Percentiles rank a stretch among this genome's conserved stretches.
These are phyloP conservation scores for Psilocybe subaeruginosa DNA, from an alignment of 768 basidiomycete genomes.

Conservation along the genomic window DNA sequence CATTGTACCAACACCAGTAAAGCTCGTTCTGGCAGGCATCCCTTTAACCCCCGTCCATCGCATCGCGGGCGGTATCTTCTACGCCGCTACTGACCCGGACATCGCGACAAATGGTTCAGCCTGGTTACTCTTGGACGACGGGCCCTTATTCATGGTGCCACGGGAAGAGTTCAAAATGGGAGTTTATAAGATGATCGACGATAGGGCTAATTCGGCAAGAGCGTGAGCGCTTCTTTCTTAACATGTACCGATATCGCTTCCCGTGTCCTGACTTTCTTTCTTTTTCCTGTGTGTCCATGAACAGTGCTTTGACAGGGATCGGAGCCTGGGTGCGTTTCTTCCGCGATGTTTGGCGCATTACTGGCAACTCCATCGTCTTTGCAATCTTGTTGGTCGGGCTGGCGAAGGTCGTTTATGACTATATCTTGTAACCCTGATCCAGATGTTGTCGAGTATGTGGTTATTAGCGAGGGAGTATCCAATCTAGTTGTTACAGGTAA, in stretches of 20 bases:
- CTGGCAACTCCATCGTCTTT: conserved; percentile 28
- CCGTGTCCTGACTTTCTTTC: not conserved
- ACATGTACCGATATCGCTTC: not conserved
- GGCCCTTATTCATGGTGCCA: conserved; percentile 48
- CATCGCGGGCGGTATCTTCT: conserved; percentile 55
- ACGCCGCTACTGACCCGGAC: conserved; percentile 50
- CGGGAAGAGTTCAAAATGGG: conserved; percentile 52
- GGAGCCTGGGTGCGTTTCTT: conserved; percentile 29
- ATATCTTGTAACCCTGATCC: conserved; percentile 22
- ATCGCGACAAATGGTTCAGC: conserved; percentile 46
- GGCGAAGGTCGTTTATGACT: conserved; percentile 32
- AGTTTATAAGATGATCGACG: conserved; percentile 55
- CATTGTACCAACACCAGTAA: conserved; percentile 42
- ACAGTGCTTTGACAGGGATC: conserved; percentile 28
- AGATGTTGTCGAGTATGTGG: not conserved
- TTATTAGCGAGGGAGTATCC: not conserved
- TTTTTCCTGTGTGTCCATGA: not conserved
- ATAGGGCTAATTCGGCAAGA: conserved; percentile 36
- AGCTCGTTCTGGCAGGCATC: conserved; percentile 50
- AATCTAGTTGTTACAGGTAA: not conserved
- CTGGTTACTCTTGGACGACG: conserved; percentile 52
- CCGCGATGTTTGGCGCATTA: conserved; percentile 31
- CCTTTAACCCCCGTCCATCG: conserved; percentile 49
- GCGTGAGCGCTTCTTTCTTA: conserved; percentile 26
- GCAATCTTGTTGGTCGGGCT: conserved; percentile 21